Conservation (phyloP, 305 asterid genomes). For the Rubia tinctorum region DNA sequence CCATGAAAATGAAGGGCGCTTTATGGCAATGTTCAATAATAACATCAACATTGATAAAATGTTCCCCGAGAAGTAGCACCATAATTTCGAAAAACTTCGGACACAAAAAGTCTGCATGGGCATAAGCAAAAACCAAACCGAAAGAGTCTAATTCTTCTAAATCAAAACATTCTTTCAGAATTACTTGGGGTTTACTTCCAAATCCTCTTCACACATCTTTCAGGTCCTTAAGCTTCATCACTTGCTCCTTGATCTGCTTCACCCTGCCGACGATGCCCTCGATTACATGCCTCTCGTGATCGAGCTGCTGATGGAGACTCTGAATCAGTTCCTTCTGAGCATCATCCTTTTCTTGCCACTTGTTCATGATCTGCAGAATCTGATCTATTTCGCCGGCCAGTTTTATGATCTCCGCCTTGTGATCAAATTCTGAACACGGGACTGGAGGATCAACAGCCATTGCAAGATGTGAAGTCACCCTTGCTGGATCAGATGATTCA, state of each 20-base stretch:
- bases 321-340: constrained; percentile 48
- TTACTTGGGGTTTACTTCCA: too few relatives aligned
- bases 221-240: constrained; percentile 55
- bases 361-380: constrained; percentile 39
- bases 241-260: constrained; percentile 36
- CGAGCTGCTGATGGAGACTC: constrained; percentile 52
- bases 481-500: too few relatives aligned
- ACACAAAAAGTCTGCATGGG: constrained; percentile 16
- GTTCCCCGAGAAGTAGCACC: too few relatives aligned
- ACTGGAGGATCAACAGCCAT: too few relatives aligned
- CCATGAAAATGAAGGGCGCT: too few relatives aligned
- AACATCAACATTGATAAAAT: too few relatives aligned
- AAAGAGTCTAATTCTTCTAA: too few relatives aligned
- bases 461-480: too few relatives aligned
- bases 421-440: constrained; percentile 36
- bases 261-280: constrained; percentile 31
- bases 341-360: constrained; percentile 50
- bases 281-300: constrained; percentile 30
- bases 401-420: constrained; percentile 41
- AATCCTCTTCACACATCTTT: constrained; percentile 50
- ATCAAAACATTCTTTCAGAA: constrained; percentile 33
- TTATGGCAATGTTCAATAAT: too few relatives aligned
- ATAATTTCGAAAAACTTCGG: too few relatives aligned
- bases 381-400: constrained; percentile 59
- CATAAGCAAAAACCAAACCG: too few relatives aligned